Conservation (phyloP, 306 rosid species). For the Cicer arietinum region DNA sequence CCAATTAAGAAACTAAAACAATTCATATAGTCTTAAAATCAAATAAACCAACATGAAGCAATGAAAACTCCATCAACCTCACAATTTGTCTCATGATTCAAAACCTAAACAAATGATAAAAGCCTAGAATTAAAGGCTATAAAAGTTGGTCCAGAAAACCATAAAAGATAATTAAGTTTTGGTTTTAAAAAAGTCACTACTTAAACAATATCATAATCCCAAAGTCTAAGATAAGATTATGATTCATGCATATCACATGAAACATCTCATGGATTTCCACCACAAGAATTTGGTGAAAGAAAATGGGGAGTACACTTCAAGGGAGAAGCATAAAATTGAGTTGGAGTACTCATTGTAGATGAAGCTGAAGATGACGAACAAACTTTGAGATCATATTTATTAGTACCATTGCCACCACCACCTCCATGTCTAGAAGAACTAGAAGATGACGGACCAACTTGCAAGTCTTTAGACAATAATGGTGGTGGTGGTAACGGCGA, state of each 20-base stretch:
- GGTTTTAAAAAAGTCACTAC: not conserved
- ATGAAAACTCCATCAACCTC: not conserved
- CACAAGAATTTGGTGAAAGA: slow-evolving; percentile 40
- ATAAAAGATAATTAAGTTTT: not conserved
- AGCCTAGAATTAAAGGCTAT: not conserved
- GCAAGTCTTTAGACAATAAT: not conserved
- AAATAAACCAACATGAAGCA: not conserved
- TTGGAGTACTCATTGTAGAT: slow-evolving; percentile 47
- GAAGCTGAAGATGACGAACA: slow-evolving; percentile 8
- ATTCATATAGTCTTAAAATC: not conserved
- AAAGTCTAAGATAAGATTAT: not conserved
- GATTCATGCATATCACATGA: not conserved
- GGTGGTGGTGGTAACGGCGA: not conserved
- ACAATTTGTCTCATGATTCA: not conserved
- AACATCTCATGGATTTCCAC: slow-evolving; percentile 14
- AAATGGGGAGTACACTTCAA: slow-evolving; percentile 34
- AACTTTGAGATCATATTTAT: slow-evolving; percentile 30
- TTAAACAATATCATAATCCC: not conserved
- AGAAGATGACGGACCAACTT: not conserved
- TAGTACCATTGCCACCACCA: not conserved
- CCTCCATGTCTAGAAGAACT: slow-evolving; percentile 6
- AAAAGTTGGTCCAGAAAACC: not conserved
- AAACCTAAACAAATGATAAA: not conserved
- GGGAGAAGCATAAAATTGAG: slow-evolving; percentile 49
- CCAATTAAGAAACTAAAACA: not conserved